phyloP scores from a whole-genome alignment of 192 early-diverging fungal species.

The Backusella macrospora region DNA sequence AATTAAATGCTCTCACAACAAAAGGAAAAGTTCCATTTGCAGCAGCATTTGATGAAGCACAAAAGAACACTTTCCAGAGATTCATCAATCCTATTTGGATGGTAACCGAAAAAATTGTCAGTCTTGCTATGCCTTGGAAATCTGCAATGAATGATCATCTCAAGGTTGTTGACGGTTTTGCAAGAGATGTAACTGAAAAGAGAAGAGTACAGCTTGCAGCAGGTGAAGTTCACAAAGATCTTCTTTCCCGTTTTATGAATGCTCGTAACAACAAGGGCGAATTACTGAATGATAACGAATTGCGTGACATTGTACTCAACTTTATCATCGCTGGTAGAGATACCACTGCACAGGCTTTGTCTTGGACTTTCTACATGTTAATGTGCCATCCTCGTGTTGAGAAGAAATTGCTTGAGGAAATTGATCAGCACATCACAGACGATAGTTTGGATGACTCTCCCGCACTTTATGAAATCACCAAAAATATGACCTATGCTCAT shows the following conservation, averaged over 20 bases:
- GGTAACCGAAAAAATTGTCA: background rate
- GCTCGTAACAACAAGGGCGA: conserved; percentile 36
- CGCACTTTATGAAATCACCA: conserved; percentile 34
- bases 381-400: conserved; percentile 47
- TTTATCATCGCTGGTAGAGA: conserved; percentile 49
- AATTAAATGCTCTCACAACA: conserved; percentile 44
- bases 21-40: conserved; percentile 53
- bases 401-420: conserved; percentile 48
- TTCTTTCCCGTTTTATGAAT: conserved; percentile 42
- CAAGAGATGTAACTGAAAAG: conserved; percentile 27
- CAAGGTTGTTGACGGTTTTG: conserved; percentile 37
- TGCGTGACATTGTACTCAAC: conserved; percentile 43
- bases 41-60: conserved; percentile 53
- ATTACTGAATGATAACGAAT: conserved; percentile 30
- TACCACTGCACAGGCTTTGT: conserved; percentile 57
- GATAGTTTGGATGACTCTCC: conserved; percentile 32
- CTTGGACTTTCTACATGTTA: conserved; percentile 52
- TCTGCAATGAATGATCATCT: conserved; percentile 33
- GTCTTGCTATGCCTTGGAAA: conserved; percentile 22
- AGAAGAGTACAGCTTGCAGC: conserved; percentile 29
- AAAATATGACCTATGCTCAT: conserved; percentile 43
- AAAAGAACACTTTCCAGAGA: conserved; percentile 41
- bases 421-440: conserved; percentile 31
- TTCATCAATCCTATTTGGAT: conserved; percentile 37
- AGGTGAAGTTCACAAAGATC: conserved; percentile 32